Conservation (phyloP, 345 rosid species). For the Fremontodendron californicum region DNA sequence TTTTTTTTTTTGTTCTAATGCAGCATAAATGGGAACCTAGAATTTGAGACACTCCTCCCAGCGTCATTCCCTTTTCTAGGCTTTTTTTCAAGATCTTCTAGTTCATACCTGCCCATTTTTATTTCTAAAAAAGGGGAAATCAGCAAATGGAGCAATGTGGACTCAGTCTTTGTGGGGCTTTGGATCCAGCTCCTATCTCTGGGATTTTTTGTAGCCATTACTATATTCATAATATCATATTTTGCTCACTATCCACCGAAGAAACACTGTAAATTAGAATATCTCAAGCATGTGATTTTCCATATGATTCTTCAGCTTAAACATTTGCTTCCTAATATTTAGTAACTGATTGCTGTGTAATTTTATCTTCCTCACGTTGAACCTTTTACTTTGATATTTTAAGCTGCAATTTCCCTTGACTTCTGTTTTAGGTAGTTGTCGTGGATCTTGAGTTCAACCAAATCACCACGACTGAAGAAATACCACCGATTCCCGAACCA, state of each 20-base stretch:
- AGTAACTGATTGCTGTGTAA: background rate
- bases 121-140: background rate
- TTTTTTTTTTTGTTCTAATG: background rate
- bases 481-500: constrained; percentile 94
- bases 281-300: background rate
- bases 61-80: background rate
- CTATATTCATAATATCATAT: background rate
- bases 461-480: constrained; percentile 85
- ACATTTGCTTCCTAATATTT: background rate
- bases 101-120: background rate
- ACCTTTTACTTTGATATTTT: background rate
- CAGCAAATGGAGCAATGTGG: background rate
- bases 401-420: background rate
- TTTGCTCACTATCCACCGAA: background rate
- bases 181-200: background rate
- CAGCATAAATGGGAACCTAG: background rate
- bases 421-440: constrained; percentile 74
- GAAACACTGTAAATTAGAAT: background rate
- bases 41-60: background rate
- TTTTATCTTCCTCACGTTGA: background rate
- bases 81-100: background rate
- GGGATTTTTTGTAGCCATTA: background rate
- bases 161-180: background rate
- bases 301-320: background rate
- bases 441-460: constrained; percentile 92